Conservation (phyloP, 2,329 filamentous ascomycete species). For the Trichoderma lentiforme region DNA sequence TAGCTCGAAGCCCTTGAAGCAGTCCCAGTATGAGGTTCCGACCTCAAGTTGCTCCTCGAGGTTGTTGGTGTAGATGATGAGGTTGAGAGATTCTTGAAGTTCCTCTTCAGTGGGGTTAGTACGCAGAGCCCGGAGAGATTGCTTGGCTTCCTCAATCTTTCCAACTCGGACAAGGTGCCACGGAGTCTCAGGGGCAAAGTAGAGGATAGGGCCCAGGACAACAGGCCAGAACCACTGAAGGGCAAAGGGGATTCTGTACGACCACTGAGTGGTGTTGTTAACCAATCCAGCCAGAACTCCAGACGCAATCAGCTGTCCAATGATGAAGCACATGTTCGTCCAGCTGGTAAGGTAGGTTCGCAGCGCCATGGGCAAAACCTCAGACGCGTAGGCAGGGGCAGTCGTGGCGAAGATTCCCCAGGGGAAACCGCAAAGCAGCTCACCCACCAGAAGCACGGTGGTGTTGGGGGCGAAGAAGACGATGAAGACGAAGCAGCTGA, state of each 20-base stretch:
- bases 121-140: slow-evolving; percentile 32
- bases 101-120: slow-evolving; percentile 1
- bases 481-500: slow-evolving; percentile 44
- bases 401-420: slow-evolving; percentile 46
- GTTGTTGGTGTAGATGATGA: slow-evolving; percentile 43
- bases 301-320: slow-evolving; percentile 45
- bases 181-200: slow-evolving; percentile 46
- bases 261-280: slow-evolving; percentile 37
- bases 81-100: slow-evolving; percentile 29
- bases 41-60: slow-evolving; percentile 34
- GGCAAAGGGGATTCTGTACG: slow-evolving; percentile 46
- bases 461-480: slow-evolving; percentile 43
- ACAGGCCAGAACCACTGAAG: slow-evolving; percentile 49
- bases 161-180: slow-evolving; percentile 41
- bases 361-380: slow-evolving; percentile 38
- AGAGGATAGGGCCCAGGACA: slow-evolving; percentile 37
- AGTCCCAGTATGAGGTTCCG: slow-evolving; percentile 41
- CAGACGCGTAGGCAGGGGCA: slow-evolving; percentile 46
- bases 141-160: slow-evolving; percentile 33
- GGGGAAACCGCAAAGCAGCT: slow-evolving; percentile 46
- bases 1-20: slow-evolving; percentile 44
- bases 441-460: slow-evolving; percentile 38
- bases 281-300: slow-evolving; percentile 28
- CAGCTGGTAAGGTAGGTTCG: slow-evolving; percentile 45
- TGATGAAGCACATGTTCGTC: slow-evolving; percentile 46